Evolutionary conservation across 2,329 filamentous ascomycete species (phyloP), one percentile per base, ranked within the genome.

Genomic region (Pseudonectria buxi): DNA sequence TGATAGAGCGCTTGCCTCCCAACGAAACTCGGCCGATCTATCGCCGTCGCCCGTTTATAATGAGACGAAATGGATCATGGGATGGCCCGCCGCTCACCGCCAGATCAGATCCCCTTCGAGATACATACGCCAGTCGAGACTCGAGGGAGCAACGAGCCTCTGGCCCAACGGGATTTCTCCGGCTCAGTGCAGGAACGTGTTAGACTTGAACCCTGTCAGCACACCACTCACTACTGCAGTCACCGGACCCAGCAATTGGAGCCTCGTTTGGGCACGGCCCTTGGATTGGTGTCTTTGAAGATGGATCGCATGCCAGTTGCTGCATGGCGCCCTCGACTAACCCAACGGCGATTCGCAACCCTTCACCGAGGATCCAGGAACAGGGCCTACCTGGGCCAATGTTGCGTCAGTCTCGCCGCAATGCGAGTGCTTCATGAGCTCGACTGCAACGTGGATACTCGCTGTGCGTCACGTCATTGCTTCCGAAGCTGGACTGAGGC

Each of bases 341-440:
- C 28, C 37, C 39, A 30, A 37, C 26, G 33, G 42, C 39, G 43
- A 51, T 47, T 52, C 46, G 48, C 40, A 46, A 39, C 49, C 39
- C 37, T 37, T 53, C 49, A 53, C 47, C 49, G 49, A 49, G 46
- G 34, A 52, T 50, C 45, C 49, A 52, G 49, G 49, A 52, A 53
- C 47, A 47, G 37, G 33, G 30, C 40, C 32, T 39, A 36, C 33
- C 25, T 35, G 24, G 36, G 35, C 30, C 32, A 31, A 30, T 35
- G 25, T 36, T 48, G 37, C 34, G 34, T 37, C 36, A 32, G 26
- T 18, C 33, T 29, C 33, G 41, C 32, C 33, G 37, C 35, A 41
- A 43, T 43, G 30, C 24, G 28, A 15, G 49, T 47, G 32, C 42
- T 22, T 22, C 18, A 22, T 22, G 18, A 6, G 18, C 18, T 22